Evolutionary conservation across 75 land plant species (phyloP).

Genomic region (Larix kaempferi): DNA sequence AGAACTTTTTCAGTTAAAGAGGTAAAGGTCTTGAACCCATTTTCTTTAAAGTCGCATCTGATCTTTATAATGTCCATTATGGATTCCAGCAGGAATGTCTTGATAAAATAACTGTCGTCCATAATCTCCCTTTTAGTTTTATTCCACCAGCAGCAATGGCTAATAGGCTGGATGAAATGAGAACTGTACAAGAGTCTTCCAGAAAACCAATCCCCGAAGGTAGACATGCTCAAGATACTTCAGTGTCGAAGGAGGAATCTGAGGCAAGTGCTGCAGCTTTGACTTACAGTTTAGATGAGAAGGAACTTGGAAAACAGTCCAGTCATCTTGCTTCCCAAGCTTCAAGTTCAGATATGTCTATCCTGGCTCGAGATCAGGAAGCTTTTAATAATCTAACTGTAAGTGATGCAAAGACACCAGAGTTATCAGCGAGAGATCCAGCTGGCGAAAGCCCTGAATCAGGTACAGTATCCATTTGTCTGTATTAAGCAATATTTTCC

Average conservation of each 20-base stretch:
- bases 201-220: conserved; percentile 5
- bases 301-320: neutral
- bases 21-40: conserved; percentile 33
- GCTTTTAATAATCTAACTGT: neutral
- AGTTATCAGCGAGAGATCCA: conserved; percentile 5
- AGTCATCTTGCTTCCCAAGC: neutral
- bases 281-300: conserved; percentile 4
- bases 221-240: conserved; percentile 6
- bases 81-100: conserved; percentile 7
- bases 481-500: neutral
- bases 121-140: neutral
- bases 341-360: conserved; percentile 1
- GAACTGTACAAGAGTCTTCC: neutral
- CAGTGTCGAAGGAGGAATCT: neutral
- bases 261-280: neutral
- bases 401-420: conserved; percentile 2
- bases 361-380: neutral
- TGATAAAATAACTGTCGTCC: neutral
- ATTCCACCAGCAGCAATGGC: neutral
- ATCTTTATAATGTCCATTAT: conserved; percentile 1
- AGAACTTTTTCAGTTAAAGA: conserved; percentile 42
- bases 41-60: neutral
- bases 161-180: conserved; percentile 9
- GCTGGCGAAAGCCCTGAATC: conserved; percentile 2
- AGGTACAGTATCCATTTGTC: neutral